phyloP scores from a whole-genome alignment of 345 rosid species.

The Salix dunnii region DNA sequence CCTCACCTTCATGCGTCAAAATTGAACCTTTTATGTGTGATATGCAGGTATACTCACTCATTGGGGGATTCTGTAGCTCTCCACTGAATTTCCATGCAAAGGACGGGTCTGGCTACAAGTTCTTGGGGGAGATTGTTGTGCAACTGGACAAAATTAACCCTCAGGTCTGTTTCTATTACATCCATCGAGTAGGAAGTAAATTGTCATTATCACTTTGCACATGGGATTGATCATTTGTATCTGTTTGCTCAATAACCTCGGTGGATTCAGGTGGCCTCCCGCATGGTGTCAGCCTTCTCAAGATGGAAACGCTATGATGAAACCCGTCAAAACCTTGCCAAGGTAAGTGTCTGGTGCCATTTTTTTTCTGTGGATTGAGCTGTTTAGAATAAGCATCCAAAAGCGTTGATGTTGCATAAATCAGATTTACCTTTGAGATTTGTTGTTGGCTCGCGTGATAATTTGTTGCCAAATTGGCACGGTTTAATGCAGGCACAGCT shows the following conservation, averaged over 20 bases:
- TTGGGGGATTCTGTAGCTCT: slow-evolving; percentile 81
- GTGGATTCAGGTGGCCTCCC: slow-evolving; percentile 69
- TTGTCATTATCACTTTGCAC: not conserved
- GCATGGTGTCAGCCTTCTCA: slow-evolving; percentile 95
- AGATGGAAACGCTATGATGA: slow-evolving; percentile 94
- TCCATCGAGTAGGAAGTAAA: not conserved
- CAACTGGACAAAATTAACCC: slow-evolving; percentile 92
- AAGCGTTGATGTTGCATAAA: not conserved
- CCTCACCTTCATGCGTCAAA: not conserved
- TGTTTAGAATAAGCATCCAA: not conserved
- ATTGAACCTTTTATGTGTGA: not conserved
- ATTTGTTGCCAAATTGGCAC: not conserved
- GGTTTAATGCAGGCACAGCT: slow-evolving; percentile 66
- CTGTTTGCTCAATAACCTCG: not conserved
- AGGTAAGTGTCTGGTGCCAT: slow-evolving; percentile 40
- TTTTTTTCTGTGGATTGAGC: not conserved
- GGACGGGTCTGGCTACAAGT: slow-evolving; percentile 94
- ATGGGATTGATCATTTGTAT: not conserved
- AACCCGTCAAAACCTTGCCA: slow-evolving; percentile 74
- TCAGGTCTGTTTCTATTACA: slow-evolving; percentile 47
- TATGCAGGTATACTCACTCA: slow-evolving; percentile 69
- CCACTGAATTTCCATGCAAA: slow-evolving; percentile 92
- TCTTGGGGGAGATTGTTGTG: slow-evolving; percentile 84
- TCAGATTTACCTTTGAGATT: not conserved
- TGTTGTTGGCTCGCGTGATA: not conserved